phyloP scores from a whole-genome alignment of 139 green algal genomes.

The Chlorella sp. region DNA sequence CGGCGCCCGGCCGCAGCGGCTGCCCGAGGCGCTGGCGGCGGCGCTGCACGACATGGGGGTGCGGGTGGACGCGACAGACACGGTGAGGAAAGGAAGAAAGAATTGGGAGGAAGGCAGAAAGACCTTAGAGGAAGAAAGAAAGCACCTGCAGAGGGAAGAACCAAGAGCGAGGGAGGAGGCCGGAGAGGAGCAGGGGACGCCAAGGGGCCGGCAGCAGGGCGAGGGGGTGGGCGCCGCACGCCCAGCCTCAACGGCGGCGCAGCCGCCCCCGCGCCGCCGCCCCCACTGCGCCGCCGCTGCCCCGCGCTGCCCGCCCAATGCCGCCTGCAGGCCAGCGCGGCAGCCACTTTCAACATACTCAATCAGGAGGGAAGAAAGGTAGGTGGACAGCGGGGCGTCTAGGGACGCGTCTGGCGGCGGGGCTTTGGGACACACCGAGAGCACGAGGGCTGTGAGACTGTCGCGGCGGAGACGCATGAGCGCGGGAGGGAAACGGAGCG shows the following conservation, averaged over 20 bases:
- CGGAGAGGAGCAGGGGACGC: too few species aligned
- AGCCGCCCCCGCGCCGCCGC: neutral
- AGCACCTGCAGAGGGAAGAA: neutral
- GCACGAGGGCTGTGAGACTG: too few species aligned
- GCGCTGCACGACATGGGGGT: slow-evolving; percentile 46
- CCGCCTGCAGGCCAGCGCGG: slow-evolving; percentile 59
- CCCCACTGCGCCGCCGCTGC: too few species aligned
- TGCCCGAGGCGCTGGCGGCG: slow-evolving; percentile 14
- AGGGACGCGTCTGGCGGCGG: too few species aligned
- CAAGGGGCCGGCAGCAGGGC: neutral
- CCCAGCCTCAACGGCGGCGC: neutral
- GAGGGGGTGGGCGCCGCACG: neutral
- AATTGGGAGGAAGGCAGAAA: neutral
- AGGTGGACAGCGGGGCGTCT: slow-evolving; percentile 58
- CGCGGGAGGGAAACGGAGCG: too few species aligned
- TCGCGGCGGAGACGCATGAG: too few species aligned
- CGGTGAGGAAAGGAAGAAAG: slow-evolving; percentile 23
- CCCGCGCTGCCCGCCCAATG: neutral
- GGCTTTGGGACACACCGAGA: too few species aligned
- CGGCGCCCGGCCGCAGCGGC: neutral
- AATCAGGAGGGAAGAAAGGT: slow-evolving; percentile 77
- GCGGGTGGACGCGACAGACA: slow-evolving; percentile 63
- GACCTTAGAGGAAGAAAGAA: neutral
- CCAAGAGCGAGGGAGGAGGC: neutral
- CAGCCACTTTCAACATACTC: slow-evolving; percentile 76